phyloP scores from a whole-genome alignment of 1,139 yeast species.

The Scheffersomyces cryptocercus region DNA sequence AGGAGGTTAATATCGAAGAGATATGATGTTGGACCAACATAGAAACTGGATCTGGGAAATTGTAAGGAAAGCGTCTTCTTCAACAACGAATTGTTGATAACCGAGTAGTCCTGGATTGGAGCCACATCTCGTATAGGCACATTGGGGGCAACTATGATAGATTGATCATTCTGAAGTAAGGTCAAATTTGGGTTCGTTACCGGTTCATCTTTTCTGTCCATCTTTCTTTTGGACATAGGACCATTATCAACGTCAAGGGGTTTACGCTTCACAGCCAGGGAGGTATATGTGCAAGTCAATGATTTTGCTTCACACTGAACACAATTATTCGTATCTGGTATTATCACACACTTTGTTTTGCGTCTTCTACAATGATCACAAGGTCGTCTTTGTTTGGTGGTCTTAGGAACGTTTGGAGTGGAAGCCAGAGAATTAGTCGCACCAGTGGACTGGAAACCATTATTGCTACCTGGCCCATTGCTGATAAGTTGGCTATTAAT shows the following conservation, averaged over 20 bases:
- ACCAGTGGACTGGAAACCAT: conserved; percentile 4
- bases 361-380: conserved; percentile 73
- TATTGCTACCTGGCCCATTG: conserved; percentile 4
- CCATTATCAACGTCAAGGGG: conserved; percentile 21
- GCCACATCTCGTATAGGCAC: conserved; percentile 54
- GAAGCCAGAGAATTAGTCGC: conserved; percentile 4
- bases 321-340: conserved; percentile 60
- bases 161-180: conserved; percentile 8
- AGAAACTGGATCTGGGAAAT: conserved; percentile 75
- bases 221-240: conserved; percentile 13
- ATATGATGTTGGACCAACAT: conserved; percentile 70
- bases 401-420: conserved; percentile 7
- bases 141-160: conserved; percentile 44
- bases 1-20: conserved; percentile 61
- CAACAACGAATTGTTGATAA: conserved; percentile 48
- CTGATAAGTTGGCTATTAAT: conserved; percentile 2
- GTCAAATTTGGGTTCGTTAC: conserved; percentile 7
- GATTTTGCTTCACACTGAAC: conserved; percentile 70
- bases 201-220: conserved; percentile 1
- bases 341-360: conserved; percentile 63
- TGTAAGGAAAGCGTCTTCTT: conserved; percentile 53
- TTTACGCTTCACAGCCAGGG: conserved; percentile 34
- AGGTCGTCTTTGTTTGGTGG: conserved; percentile 42
- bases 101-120: conserved; percentile 57
- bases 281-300: conserved; percentile 58